These are phyloP conservation scores for Marasmius oreades DNA, from an alignment of 1,284 basidiomycete species.

Conservation along the genomic window DNA sequence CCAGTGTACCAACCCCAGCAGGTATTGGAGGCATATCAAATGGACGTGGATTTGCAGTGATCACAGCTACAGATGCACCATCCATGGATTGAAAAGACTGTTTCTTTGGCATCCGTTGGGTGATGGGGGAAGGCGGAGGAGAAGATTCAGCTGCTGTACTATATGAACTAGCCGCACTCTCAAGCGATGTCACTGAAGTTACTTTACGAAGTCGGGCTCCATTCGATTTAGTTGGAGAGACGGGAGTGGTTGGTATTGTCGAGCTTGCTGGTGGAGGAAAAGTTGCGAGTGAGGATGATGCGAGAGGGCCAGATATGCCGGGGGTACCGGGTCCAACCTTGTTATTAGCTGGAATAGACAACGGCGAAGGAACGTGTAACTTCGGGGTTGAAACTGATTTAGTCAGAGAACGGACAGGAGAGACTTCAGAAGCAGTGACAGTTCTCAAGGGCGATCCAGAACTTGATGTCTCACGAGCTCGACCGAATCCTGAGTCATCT, in stretches of 20 bases:
- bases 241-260: slow-evolving; percentile 2
- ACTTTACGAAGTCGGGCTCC: slow-evolving; percentile 7
- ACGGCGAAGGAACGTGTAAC: slow-evolving; percentile 43
- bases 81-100: slow-evolving; percentile 8
- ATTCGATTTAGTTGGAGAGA: background rate
- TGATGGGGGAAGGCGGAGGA: slow-evolving; percentile 8
- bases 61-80: background rate
- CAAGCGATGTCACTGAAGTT: slow-evolving; percentile 12
- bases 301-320: slow-evolving; percentile 15
- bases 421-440: slow-evolving; percentile 18
- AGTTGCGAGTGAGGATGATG: slow-evolving; percentile 15
- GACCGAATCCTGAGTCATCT: background rate
- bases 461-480: background rate
- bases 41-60: slow-evolving; percentile 1
- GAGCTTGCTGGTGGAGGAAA: slow-evolving; percentile 17
- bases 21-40: background rate
- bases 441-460: background rate
- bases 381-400: slow-evolving; percentile 17
- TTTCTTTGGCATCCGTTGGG: background rate
- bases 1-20: slow-evolving; percentile 9
- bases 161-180: background rate
- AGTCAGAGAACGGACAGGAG: slow-evolving; percentile 9
- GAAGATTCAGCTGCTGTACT: background rate
- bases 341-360: slow-evolving; percentile 43
- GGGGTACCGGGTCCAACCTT: slow-evolving; percentile 13